Conservation (phyloP, 306 rosid species). For the Cicer pinnatifidum region DNA sequence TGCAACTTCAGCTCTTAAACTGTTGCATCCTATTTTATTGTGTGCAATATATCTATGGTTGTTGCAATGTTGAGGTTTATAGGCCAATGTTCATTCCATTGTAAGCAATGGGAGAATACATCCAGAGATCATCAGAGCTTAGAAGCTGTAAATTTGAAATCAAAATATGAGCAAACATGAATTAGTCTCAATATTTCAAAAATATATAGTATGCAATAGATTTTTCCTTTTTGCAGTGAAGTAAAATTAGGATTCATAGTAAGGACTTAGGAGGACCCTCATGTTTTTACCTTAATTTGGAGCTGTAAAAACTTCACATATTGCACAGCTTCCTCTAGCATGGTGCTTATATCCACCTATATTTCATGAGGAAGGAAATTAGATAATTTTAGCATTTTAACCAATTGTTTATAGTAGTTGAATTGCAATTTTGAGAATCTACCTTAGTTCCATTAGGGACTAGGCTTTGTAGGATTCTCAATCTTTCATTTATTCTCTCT, state of each 20-base stretch:
- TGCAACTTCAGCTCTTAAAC: constrained; percentile 23
- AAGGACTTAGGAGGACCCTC: constrained; percentile 12
- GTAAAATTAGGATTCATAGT: not conserved
- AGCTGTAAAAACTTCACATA: constrained; percentile 89
- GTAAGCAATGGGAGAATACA: constrained; percentile 94
- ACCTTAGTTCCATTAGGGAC: constrained; percentile 98
- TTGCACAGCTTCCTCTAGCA: constrained; percentile 96
- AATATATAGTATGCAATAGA: not conserved
- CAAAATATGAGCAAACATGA: constrained; percentile 24
- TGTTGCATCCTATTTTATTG: constrained; percentile 19
- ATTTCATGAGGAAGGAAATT: constrained; percentile 40
- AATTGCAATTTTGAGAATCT: constrained; percentile 34
- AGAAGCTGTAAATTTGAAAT: constrained; percentile 59
- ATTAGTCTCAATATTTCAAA: constrained; percentile 7
- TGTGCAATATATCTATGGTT: constrained; percentile 38
- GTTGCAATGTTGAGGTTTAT: constrained; percentile 54
- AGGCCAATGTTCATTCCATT: constrained; percentile 88
- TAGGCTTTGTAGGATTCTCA: constrained; percentile 73
- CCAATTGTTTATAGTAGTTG: not conserved
- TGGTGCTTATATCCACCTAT: constrained; percentile 96
- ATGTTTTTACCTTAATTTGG: constrained; percentile 77
- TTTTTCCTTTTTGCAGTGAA: not conserved
- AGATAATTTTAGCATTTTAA: constrained; percentile 28
- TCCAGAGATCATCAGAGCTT: constrained; percentile 91
- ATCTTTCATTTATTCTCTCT: constrained; percentile 91